These are phyloP conservation scores for Fusarium nanum DNA, from an alignment of 2,329 filamentous ascomycete species.

Conservation along the genomic window DNA sequence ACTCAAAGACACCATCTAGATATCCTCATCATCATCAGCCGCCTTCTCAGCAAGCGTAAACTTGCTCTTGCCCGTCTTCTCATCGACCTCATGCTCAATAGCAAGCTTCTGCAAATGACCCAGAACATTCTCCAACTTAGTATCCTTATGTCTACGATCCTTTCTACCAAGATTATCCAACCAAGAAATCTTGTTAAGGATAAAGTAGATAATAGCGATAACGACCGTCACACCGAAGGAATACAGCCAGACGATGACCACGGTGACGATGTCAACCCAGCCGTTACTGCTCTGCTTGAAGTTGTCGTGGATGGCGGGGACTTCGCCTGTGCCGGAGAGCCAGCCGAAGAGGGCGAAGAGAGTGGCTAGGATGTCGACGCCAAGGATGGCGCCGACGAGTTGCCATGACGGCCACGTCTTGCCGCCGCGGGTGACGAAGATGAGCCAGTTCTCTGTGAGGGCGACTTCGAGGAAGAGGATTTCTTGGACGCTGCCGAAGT, in stretches of 20 bases:
- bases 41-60: constrained; percentile 21
- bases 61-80: constrained; percentile 33
- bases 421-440: constrained; percentile 27
- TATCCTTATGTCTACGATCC: constrained; percentile 28
- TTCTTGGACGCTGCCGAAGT: constrained; percentile 22
- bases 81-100: constrained; percentile 28
- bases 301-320: background rate
- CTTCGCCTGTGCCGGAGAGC: constrained; percentile 7
- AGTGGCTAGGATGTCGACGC: constrained; percentile 10
- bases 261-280: constrained; percentile 26
- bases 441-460: constrained; percentile 33
- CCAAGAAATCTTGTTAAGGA: constrained; percentile 34
- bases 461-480: constrained; percentile 29
- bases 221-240: constrained; percentile 29
- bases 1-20: background rate
- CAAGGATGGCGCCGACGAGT: constrained; percentile 18
- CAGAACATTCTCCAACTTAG: constrained; percentile 25
- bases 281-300: constrained; percentile 33
- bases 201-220: constrained; percentile 27
- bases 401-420: constrained; percentile 37
- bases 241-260: constrained; percentile 30
- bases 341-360: constrained; percentile 22
- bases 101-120: constrained; percentile 31
- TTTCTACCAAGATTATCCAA: constrained; percentile 25
- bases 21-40: constrained; percentile 27